Conservation (phyloP, 1,284 basidiomycete species). For the Heterobasidion occidentale region DNA sequence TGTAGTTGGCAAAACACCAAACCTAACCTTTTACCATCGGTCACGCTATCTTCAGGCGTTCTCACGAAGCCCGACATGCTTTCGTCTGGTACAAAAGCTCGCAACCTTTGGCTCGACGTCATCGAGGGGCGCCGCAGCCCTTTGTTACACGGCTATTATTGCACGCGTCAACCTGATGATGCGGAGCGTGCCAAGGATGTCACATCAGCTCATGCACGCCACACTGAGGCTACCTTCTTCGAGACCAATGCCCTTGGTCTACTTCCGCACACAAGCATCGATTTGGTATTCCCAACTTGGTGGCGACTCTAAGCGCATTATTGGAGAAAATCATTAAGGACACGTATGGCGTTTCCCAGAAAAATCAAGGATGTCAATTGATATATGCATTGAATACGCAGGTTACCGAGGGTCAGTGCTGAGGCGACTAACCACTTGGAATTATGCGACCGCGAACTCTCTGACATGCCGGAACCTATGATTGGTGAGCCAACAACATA, state of each 20-base stretch:
- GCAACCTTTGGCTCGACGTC: conserved; percentile 47
- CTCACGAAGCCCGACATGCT: conserved; percentile 60
- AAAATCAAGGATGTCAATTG: background rate
- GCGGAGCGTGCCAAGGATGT: conserved; percentile 35
- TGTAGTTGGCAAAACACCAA: too few species aligned
- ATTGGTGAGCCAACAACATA: conserved; percentile 35
- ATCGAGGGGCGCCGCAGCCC: conserved; percentile 35
- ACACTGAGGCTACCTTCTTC: conserved; percentile 38
- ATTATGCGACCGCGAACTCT: conserved; percentile 27
- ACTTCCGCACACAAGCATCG: conserved; percentile 31
- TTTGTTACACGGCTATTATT: conserved; percentile 56
- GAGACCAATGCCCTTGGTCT: conserved; percentile 39
- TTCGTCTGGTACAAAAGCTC: conserved; percentile 38
- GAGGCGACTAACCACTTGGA: conserved; percentile 19
- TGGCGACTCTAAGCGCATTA: conserved; percentile 41
- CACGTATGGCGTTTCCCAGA: conserved; percentile 26
- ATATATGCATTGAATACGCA: too few species aligned
- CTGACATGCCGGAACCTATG: conserved; percentile 31
- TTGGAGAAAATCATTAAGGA: conserved; percentile 41
- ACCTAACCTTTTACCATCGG: too few species aligned
- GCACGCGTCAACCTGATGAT: conserved; percentile 59
- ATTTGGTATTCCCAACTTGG: conserved; percentile 51
- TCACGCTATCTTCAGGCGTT: conserved; percentile 30
- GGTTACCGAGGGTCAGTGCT: conserved; percentile 26
- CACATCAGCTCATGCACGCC: conserved; percentile 29